These are phyloP conservation scores for Boletus reticuloceps DNA, from an alignment of 768 basidiomycete species.

Conservation along the genomic window DNA sequence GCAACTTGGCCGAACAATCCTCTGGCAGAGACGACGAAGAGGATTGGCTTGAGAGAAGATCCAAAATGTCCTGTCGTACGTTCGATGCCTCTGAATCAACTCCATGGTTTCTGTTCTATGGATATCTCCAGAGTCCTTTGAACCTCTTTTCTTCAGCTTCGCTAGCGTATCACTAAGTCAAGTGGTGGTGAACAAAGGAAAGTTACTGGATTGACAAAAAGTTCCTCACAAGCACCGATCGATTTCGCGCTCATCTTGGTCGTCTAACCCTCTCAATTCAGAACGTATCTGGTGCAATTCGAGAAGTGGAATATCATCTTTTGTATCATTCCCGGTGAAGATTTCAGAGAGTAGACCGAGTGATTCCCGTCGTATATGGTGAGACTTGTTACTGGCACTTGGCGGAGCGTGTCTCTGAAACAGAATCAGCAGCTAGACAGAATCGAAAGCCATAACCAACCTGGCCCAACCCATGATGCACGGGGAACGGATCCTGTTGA, in stretches of 20 bases:
- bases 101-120: slow-evolving; percentile 73
- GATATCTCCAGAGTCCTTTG: slow-evolving; percentile 59
- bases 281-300: slow-evolving; percentile 44
- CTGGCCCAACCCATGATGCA: slow-evolving; percentile 23
- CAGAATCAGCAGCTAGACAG: slow-evolving; percentile 12
- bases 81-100: slow-evolving; percentile 85
- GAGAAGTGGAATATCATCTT: slow-evolving; percentile 57
- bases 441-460: slow-evolving; percentile 24
- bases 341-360: slow-evolving; percentile 60
- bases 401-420: slow-evolving; percentile 12
- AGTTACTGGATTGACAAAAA: background rate
- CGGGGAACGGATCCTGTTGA: slow-evolving; percentile 49
- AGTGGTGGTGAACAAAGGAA: slow-evolving; percentile 3
- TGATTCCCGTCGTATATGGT: slow-evolving; percentile 56
- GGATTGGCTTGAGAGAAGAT: slow-evolving; percentile 77
- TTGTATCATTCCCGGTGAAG: slow-evolving; percentile 55
- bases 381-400: slow-evolving; percentile 32
- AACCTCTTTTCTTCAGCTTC: slow-evolving; percentile 49
- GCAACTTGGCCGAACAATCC: slow-evolving; percentile 74
- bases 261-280: slow-evolving; percentile 28
- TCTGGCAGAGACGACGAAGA: slow-evolving; percentile 76
- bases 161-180: slow-evolving; percentile 62
- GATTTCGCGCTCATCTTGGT: slow-evolving; percentile 54
- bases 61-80: slow-evolving; percentile 90
- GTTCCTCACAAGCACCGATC: slow-evolving; percentile 68